phyloP scores from a whole-genome alignment of 2,329 filamentous ascomycete genomes.

The Fusarium hostae region DNA sequence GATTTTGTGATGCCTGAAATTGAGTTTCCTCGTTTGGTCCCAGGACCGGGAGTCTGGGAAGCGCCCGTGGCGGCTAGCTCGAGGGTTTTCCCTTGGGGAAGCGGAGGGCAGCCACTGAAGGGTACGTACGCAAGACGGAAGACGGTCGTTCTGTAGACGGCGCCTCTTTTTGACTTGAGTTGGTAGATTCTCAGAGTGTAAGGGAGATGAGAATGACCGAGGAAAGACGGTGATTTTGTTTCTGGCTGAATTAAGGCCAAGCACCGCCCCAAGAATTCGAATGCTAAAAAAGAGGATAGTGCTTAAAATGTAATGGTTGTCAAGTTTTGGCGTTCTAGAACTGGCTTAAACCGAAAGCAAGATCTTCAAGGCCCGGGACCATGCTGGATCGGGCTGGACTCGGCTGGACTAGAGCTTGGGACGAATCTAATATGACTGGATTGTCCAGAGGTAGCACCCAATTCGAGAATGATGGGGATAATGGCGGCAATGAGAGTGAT shows the following conservation, averaged over 20 bases:
- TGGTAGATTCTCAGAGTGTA: not conserved
- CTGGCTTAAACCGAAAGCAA: slow-evolving; percentile 29
- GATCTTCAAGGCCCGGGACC: slow-evolving; percentile 31
- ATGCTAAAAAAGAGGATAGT: slow-evolving; percentile 32
- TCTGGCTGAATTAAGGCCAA: slow-evolving; percentile 15
- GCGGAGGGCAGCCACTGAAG: slow-evolving; percentile 27
- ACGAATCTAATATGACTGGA: slow-evolving; percentile 16
- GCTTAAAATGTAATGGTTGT: slow-evolving; percentile 26
- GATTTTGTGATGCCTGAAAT: slow-evolving; percentile 42
- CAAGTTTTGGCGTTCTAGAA: slow-evolving; percentile 38
- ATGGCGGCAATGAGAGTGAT: not conserved
- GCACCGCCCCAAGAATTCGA: slow-evolving; percentile 11
- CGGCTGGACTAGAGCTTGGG: slow-evolving; percentile 28
- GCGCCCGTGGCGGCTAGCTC: slow-evolving; percentile 43
- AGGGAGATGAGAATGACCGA: not conserved
- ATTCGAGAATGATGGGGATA: not conserved
- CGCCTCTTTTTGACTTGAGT: slow-evolving; percentile 9
- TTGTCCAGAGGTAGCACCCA: not conserved
- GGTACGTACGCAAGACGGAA: not conserved
- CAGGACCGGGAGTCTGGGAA: slow-evolving; percentile 42
- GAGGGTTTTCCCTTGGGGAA: slow-evolving; percentile 36
- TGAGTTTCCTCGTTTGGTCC: slow-evolving; percentile 41
- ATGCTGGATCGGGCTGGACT: slow-evolving; percentile 38
- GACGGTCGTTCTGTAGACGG: slow-evolving; percentile 18
- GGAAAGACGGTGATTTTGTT: slow-evolving; percentile 20